phyloP scores from a whole-genome alignment of 2,329 filamentous ascomycete species.

The Aquanectria penicillioides region DNA sequence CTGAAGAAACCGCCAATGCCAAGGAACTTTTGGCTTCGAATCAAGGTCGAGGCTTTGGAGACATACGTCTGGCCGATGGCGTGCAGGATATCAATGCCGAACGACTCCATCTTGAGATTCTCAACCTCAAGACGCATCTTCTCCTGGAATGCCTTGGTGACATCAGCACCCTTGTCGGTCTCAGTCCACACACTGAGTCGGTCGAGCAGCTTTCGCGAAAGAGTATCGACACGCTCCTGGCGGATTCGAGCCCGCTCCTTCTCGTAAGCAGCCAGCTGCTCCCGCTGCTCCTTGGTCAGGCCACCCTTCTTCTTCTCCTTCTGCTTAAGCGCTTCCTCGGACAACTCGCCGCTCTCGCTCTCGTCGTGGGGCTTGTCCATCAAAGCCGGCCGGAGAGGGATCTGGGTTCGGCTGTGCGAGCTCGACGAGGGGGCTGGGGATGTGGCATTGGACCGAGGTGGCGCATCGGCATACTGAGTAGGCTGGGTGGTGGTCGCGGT shows the following conservation, averaged over 20 bases:
- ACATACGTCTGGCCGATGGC: slow-evolving; percentile 93
- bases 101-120: slow-evolving; percentile 99
- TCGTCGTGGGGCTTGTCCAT: slow-evolving; percentile 82
- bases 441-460: slow-evolving; percentile 46
- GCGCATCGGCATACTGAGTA: slow-evolving; percentile 24
- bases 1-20: slow-evolving; percentile 96
- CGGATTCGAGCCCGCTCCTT: slow-evolving; percentile 84
- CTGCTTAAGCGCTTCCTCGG: slow-evolving; percentile 56
- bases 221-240: slow-evolving; percentile 87
- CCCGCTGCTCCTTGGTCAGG: slow-evolving; percentile 89
- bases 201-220: slow-evolving; percentile 86
- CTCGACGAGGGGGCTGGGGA: slow-evolving; percentile 56
- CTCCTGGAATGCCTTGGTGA: slow-evolving; percentile 89
- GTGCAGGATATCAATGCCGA: slow-evolving; percentile 94
- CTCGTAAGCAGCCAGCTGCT: slow-evolving; percentile 90
- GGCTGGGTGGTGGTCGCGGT: slow-evolving; percentile 40
- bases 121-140: slow-evolving; percentile 96
- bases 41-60: slow-evolving; percentile 84
- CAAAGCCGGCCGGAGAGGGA: slow-evolving; percentile 85
- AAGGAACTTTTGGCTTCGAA: slow-evolving; percentile 97
- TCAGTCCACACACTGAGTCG: slow-evolving; percentile 96
- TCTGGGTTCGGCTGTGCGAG: slow-evolving; percentile 58
- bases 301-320: slow-evolving; percentile 87
- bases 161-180: slow-evolving; percentile 87
- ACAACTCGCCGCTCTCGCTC: slow-evolving; percentile 70